Base-by-base conservation (phyloP, 495 filamentous ascomycete genomes). In the Penicillium pulvis region DNA sequence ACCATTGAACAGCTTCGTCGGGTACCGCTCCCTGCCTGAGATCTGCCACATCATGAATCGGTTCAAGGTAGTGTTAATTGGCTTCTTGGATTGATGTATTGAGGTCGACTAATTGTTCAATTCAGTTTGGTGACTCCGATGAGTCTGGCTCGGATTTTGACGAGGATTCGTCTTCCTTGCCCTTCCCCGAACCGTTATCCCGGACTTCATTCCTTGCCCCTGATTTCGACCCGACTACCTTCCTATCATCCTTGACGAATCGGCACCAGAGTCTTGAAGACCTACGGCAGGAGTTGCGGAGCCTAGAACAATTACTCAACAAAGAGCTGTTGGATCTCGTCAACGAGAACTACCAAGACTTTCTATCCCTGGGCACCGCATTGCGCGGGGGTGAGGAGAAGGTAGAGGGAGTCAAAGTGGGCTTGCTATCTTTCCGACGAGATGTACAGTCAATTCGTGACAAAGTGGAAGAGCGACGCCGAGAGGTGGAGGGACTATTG, bases 181-280 rank as follows among this genome's bases (percentile, higher is more conserved):
- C 92, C 33, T 97, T 93, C 76, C 92, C 92, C 9, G 79, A 85
- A 39, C 90, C 91, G 4, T 83, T 97, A 46, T 82, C 90, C 12
- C 90, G 93, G 23, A 72, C 78, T 36, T 88, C 90, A 56, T 97
- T 96, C 73, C 85, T 96, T 4, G 73, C 85, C 16, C 82, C 87
- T 1, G 73, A 86, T 60, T 99, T 99, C 76, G 83, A 88, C 60
- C 89, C 95, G 17, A 83, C 88, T 6, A 75, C 77, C 1, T 99
- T 95, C 76, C 87, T 99, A 39, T 90, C 90, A 6, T 87, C 87
- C 5, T 79, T 97, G 1, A 87, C 81, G 31, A 87, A 92, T 67
- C 87, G 94, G 1, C 93, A 97, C 68, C 94, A 98, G 69, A 97
- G 91, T 3, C 90, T 99, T 48, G 93, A 96, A 71, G 95, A 99